Conservation (phyloP, 352 stramenopile species). For the Blastocystis hominis region DNA sequence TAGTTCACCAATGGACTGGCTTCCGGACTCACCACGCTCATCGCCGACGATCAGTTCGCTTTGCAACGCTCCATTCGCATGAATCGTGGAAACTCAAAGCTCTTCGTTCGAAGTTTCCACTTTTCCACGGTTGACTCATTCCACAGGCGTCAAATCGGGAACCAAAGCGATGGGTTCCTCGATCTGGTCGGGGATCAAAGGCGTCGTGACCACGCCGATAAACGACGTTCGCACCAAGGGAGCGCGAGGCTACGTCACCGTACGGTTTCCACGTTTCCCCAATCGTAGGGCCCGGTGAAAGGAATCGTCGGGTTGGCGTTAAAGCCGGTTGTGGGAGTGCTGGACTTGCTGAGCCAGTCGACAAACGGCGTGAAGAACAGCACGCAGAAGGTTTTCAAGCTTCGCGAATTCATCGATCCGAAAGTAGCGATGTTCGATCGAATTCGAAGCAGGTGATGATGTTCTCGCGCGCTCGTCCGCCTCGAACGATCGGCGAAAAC, state of each 20-base stretch:
- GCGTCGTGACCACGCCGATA: not conserved
- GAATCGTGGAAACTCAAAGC: conserved; percentile 4
- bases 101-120: not conserved
- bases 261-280: not conserved
- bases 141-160: conserved; percentile 18
- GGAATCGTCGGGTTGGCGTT: not conserved
- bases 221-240: conserved; percentile 1
- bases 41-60: not conserved
- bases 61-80: not conserved
- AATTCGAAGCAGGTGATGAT: not conserved
- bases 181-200: conserved; percentile 33
- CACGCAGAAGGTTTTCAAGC: not conserved
- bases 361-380: conserved; percentile 52
- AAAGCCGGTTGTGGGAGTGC: conserved; percentile 8
- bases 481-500: not conserved
- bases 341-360: conserved; percentile 17
- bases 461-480: not conserved
- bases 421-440: not conserved
- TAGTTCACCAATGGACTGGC: conserved; percentile 25
- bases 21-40: not conserved
- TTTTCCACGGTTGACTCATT: not conserved
- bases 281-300: not conserved
- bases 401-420: not conserved
- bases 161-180: not conserved
- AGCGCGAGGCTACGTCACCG: not conserved